These are phyloP conservation scores for Albophoma yamanashiensis DNA, from an alignment of 2,329 filamentous ascomycete genomes.

Conservation along the genomic window DNA sequence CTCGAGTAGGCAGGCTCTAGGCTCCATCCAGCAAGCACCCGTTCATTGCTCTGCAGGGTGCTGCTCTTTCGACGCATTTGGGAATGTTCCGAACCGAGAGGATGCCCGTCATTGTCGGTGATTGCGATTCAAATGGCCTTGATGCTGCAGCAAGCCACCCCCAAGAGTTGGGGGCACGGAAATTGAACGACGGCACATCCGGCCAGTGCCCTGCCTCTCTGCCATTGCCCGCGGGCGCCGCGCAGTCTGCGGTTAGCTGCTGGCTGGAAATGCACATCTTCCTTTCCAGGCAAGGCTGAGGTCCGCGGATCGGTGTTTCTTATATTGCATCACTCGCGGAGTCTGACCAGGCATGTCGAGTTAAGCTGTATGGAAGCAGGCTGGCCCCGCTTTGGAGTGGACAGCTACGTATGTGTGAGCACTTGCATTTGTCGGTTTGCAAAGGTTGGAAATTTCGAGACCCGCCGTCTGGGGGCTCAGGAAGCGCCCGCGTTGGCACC, in stretches of 20 bases:
- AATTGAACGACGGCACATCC: not conserved
- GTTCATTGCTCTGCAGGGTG: not conserved
- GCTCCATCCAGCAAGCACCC: not conserved
- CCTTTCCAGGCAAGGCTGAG: not conserved
- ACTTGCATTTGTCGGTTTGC: too few relatives aligned
- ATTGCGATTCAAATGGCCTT: not conserved
- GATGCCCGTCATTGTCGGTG: not conserved
- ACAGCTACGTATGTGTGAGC: not conserved
- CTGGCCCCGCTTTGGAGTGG: not conserved
- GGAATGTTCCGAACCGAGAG: not conserved
- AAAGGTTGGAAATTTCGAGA: not conserved
- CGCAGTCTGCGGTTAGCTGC: not conserved
- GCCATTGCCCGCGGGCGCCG: not conserved
- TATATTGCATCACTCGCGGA: not conserved
- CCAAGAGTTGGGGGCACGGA: not conserved
- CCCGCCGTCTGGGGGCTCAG: not conserved
- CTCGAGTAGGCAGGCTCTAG: not conserved
- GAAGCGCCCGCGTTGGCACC: not conserved
- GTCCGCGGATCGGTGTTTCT: not conserved
- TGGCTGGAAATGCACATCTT: not conserved
- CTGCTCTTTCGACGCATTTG: not conserved
- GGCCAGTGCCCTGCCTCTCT: not conserved
- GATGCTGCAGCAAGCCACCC: not conserved
- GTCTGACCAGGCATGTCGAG: not conserved
- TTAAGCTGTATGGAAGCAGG: not conserved